Conservation (phyloP, 805 yeast genomes). For the Candida nonsorbophila region DNA sequence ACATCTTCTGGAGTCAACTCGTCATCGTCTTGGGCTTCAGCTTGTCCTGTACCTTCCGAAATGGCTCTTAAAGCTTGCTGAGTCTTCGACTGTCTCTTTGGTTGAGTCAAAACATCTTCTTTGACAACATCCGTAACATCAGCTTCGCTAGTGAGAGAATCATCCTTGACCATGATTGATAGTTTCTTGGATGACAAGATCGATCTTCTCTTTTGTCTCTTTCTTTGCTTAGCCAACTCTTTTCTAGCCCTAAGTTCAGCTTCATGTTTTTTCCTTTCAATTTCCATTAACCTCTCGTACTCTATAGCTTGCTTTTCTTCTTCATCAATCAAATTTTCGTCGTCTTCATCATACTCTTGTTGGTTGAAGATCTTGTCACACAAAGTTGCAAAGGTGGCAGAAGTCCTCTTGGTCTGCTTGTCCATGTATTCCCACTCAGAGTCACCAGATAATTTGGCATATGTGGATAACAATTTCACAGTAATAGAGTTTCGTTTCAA, state of each 20-base stretch:
- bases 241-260: conserved; percentile 46
- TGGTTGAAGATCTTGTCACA: conserved; percentile 75
- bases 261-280: conserved; percentile 45
- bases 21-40: conserved; percentile 14
- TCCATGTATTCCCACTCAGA: conserved; percentile 67
- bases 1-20: conserved; percentile 43
- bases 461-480: conserved; percentile 62
- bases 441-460: conserved; percentile 63
- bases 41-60: conserved; percentile 26
- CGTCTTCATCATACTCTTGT: conserved; percentile 49
- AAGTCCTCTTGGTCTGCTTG: conserved; percentile 68
- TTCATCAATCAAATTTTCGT: conserved; percentile 37
- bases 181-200: conserved; percentile 32
- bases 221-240: conserved; percentile 42
- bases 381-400: conserved; percentile 71
- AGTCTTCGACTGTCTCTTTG: conserved; percentile 30
- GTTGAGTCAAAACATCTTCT: conserved; percentile 24
- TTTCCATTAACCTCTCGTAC: conserved; percentile 43
- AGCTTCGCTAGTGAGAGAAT: conserved; percentile 21
- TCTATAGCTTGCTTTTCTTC: conserved; percentile 39
- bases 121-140: conserved; percentile 22
- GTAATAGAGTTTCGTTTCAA: conserved; percentile 69
- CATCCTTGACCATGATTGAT: conserved; percentile 32
- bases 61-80: conserved; percentile 21
- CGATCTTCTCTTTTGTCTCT: conserved; percentile 36